Base-by-base conservation (phyloP, 2,329 filamentous ascomycete genomes). In the Tolypocladium cylindrosporum region DNA sequence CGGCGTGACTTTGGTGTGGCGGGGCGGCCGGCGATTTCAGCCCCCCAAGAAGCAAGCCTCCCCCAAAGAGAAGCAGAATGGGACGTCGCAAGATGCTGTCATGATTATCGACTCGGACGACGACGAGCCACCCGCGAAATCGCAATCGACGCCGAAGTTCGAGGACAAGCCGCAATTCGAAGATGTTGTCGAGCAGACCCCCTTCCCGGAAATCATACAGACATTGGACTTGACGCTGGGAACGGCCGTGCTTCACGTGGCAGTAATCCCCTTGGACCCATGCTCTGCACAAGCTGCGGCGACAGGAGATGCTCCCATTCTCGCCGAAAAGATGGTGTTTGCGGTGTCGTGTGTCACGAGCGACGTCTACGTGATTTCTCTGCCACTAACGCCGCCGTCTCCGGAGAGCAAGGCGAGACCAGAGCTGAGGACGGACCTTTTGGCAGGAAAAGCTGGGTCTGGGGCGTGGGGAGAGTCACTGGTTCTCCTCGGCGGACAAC, bases 71-170 rank as follows among this genome's bases (percentile, higher is more conserved):
- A 82, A 81, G 61, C 74, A 76, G 53, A 86, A 85, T 62, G 83
- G 83, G 14, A 63, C 71, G 0, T 66, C 68, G 4, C 77, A 79
- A 21, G 81, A 84, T 65, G 73, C 77, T 4, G 75, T 86, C 36
- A 85, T 87, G 79, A 76, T 85, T 19, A 78, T 87, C 57, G 84
- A 87, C 64, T 86, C 82, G 1, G 84, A 87, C 63, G 82, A 85
- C 9, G 83, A 86, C 37, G 77, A 77, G 36, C 66, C 71, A 2
- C 62, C 73, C 2, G 59, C 71, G 21, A 72, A 75, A 55, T 62
- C 71, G 55, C 63, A 71, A 61, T 61, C 61, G 50, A 54, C 64
- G 41, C 62, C 65, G 13, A 67, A 68, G n/a, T 75, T 72, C 58
- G 75, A 79, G 57, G 81, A 86, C 65, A 79, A 78, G 58, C 80